Evolutionary conservation across 2,329 filamentous ascomycete genomes (phyloP), one percentile per base, ranked within the genome.

Genomic region (Colletotrichum gloeosporioides): DNA sequence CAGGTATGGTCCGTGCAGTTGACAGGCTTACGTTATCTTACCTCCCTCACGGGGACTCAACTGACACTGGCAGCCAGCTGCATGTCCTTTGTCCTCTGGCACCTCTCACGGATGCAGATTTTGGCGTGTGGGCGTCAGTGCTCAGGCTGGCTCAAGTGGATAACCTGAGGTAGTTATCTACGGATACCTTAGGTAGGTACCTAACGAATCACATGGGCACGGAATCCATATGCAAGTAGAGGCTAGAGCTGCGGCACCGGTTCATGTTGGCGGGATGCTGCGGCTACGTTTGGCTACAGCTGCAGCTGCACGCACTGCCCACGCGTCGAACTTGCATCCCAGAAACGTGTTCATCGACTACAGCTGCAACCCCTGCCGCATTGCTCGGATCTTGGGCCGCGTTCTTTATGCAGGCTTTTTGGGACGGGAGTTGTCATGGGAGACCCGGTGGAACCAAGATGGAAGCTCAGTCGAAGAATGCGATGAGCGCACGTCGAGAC

Each of bases 281-380:
- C 59, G 59, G 59, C 59, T 32, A 62, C 22, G 15, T n/a, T 31
- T 65, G 22, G n/a, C 13, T 6, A 31, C 65, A 32, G 59, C n/a
- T 69, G 73, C 73, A 73, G 44, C n/a, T 53, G 44, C n/a, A 53
- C n/a, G 44, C 44, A 53, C 18, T 53, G 44, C 73, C 27, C 70
- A 73, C 61, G 70, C 70, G 64, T 76, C 70, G 70, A 69, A 73
- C 73, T 61, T 64, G 70, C 73, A 76, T 76, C 73, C 73, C 29
- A 36, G 70, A 44, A 64, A 44, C 25, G 44, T 36, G 57, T 73
- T 69, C 16, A 57, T 71, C 64, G 59, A 34, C 32, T 59, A 32
- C 55, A 76, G 73, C 70, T 73, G 73, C 16, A 61, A 76, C 44
- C 73, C 73, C 70, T 76, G 73, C 73, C 22, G 57, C 64, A 72